A percentile compares a stretch with the other conserved stretches of the same genome.
These are phyloP conservation scores for Paulownia fortunei DNA, from an alignment of 257 asterid genomes.

Conservation along the genomic window DNA sequence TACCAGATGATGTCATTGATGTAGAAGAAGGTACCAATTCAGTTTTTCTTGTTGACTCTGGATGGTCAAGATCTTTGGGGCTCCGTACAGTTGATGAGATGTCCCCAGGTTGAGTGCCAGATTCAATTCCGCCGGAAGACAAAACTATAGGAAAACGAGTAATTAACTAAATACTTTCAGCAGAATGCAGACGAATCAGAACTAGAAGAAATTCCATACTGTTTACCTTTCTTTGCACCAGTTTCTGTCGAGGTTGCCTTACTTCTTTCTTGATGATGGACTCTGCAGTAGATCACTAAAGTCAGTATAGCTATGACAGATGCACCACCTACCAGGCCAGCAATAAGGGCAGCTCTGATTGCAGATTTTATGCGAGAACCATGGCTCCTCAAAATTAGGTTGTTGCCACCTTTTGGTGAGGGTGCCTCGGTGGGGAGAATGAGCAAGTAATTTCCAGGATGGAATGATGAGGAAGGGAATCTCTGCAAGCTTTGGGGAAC, in stretches of 20 bases:
- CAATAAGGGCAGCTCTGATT: constrained; percentile 59
- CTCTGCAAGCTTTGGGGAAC: constrained; percentile 71
- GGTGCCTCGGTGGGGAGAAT: constrained; percentile 45
- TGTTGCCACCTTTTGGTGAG: constrained; percentile 43
- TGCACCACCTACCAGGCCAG: constrained; percentile 57
- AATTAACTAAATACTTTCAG: not conserved
- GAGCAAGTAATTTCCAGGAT: constrained; percentile 80
- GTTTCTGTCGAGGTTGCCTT: constrained; percentile 36
- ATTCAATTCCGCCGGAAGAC: constrained; percentile 41
- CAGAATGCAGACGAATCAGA: not conserved
- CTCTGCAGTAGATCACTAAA: constrained; percentile 54
- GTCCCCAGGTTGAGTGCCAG: constrained; percentile 36
- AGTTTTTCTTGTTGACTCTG: constrained; percentile 43
- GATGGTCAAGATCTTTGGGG: constrained; percentile 34
- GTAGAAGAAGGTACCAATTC: constrained; percentile 49
- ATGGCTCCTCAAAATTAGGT: constrained; percentile 38
- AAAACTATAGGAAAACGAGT: constrained; percentile 39
- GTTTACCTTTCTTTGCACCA: constrained; percentile 59
- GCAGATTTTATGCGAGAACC: constrained; percentile 51
- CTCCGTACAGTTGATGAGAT: constrained; percentile 33
- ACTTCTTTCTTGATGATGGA: constrained; percentile 36
- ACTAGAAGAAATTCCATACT: not conserved
- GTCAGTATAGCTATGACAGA: constrained; percentile 48
- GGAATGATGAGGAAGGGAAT: constrained; percentile 81
- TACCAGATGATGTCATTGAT: constrained; percentile 39